phyloP scores from a whole-genome alignment of 352 stramenopile genomes.

The Globisporangium paddicum region DNA sequence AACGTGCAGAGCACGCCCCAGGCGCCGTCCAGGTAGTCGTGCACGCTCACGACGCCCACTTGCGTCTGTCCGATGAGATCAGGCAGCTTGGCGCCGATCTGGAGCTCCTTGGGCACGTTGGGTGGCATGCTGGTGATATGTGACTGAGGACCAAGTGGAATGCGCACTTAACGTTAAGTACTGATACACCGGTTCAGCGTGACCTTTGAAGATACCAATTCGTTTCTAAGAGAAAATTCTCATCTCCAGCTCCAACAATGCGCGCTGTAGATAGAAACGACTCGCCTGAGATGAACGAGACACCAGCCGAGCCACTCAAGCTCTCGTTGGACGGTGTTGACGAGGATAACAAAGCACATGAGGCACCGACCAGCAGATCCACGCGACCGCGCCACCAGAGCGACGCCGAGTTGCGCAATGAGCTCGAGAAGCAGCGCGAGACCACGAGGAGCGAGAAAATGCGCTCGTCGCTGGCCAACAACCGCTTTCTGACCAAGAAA shows the following conservation, averaged over 20 bases:
- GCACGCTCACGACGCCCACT: conserved; percentile 57
- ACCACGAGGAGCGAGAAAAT: conserved; percentile 13
- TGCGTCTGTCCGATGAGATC: conserved; percentile 71
- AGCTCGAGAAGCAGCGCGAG: conserved; percentile 35
- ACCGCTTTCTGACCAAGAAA: conserved; percentile 37
- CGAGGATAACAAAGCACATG: not conserved
- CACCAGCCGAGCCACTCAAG: not conserved
- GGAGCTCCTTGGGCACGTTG: conserved; percentile 33
- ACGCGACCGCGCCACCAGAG: conserved; percentile 20
- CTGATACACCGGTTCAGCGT: conserved; percentile 6
- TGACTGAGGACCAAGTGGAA: not conserved
- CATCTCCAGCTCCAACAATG: conserved; percentile 1
- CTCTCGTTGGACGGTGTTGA: not conserved
- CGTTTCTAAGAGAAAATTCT: not conserved
- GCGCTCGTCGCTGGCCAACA: conserved; percentile 29
- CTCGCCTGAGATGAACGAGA: not conserved
- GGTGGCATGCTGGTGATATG: conserved; percentile 16
- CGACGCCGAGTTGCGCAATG: conserved; percentile 29
- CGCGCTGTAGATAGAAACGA: not conserved
- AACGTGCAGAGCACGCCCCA: conserved; percentile 74
- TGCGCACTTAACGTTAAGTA: not conserved
- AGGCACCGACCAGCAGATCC: not conserved
- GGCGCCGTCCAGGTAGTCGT: conserved; percentile 67
- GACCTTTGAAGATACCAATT: conserved; percentile 11
- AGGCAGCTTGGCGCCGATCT: conserved; percentile 66